Evolutionary conservation across 345 rosid species (phyloP).

Genomic region (Trapa incisa): DNA sequence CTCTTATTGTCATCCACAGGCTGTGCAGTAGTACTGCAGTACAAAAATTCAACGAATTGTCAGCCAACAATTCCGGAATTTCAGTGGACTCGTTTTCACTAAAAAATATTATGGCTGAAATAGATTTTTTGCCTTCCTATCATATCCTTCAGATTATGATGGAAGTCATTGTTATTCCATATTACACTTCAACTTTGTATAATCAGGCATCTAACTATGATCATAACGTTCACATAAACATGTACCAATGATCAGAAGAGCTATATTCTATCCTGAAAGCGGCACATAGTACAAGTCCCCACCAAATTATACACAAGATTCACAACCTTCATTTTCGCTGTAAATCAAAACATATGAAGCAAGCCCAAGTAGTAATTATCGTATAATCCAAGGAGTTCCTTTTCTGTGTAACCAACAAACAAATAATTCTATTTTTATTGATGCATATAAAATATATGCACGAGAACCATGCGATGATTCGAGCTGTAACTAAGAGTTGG

Average conservation of each 20-base stretch:
- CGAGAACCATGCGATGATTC: background rate
- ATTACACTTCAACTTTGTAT: background rate
- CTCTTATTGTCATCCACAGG: constrained; percentile 39
- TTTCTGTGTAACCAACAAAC: too few relatives aligned
- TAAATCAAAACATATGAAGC: background rate
- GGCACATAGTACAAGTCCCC: background rate
- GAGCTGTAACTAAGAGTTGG: background rate
- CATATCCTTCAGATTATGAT: background rate
- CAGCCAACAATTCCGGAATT: background rate
- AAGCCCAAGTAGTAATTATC: background rate
- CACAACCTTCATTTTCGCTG: background rate
- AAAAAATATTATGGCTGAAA: background rate
- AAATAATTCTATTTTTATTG: background rate
- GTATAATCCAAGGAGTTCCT: too few relatives aligned
- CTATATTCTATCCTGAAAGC: background rate
- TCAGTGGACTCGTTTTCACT: background rate
- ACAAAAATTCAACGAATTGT: background rate
- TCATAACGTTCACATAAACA: background rate
- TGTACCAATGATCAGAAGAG: background rate
- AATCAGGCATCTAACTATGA: background rate
- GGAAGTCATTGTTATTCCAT: background rate
- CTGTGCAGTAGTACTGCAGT: constrained; percentile 29
- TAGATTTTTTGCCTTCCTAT: background rate
- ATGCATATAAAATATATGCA: background rate
- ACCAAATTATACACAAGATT: background rate